Evolutionary conservation across 139 green algal genomes (phyloP).

Genomic region (Zygnema cylindricum): DNA sequence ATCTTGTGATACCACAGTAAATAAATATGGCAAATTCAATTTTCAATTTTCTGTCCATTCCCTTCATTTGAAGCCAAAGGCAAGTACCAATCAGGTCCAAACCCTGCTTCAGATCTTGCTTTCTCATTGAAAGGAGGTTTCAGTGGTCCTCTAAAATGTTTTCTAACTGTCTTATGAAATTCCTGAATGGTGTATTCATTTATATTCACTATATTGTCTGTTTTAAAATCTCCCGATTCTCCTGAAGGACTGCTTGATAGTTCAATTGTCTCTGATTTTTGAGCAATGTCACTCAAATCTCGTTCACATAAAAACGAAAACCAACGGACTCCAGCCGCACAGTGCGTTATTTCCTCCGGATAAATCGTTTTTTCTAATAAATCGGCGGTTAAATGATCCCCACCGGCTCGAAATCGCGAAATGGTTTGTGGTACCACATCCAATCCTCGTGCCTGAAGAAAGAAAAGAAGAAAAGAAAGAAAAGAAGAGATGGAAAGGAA

Average conservation of each 20-base stretch:
- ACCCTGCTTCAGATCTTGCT: conserved; percentile 34
- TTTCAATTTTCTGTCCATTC: too few species aligned
- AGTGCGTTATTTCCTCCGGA: conserved; percentile 90
- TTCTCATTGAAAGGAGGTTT: conserved; percentile 62
- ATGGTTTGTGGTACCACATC: conserved; percentile 86
- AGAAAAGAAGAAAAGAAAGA: background rate
- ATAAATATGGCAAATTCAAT: too few species aligned
- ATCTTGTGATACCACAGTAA: too few species aligned
- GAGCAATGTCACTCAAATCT: background rate
- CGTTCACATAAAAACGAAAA: conserved; percentile 67
- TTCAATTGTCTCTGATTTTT: background rate
- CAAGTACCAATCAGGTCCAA: conserved; percentile 47
- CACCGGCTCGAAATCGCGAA: conserved; percentile 74
- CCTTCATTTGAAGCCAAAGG: conserved; percentile 39
- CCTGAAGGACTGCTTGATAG: background rate
- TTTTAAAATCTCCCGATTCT: background rate
- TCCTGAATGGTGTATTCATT: background rate
- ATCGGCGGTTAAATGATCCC: conserved; percentile 73
- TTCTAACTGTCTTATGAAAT: conserved; percentile 45
- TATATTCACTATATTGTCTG: background rate
- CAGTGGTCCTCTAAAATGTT: conserved; percentile 48
- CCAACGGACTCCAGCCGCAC: conserved; percentile 84
- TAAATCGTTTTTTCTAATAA: conserved; percentile 80
- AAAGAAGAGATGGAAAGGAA: too few species aligned
- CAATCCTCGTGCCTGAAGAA: conserved; percentile 42